Percentiles rank a stretch among this genome's conserved stretches.
Evolutionary conservation across 2,329 filamentous ascomycete species (phyloP).

Genomic region (Allantophomopsis cytisporea): DNA sequence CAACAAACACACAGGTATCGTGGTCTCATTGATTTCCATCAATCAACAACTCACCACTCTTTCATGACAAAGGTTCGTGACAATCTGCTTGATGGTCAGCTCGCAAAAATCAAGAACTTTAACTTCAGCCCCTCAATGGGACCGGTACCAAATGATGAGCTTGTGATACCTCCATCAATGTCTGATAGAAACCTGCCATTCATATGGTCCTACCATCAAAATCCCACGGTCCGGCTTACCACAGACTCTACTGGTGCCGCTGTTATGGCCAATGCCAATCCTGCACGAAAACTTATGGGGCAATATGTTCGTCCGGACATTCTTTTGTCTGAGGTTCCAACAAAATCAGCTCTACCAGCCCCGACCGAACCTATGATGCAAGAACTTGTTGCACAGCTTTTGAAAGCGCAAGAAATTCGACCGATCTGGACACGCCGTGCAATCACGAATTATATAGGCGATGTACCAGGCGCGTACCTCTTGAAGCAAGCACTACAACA

Average conservation of each 20-base stretch:
- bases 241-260: slow-evolving; percentile 18
- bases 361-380: slow-evolving; percentile 38
- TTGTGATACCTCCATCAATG: slow-evolving; percentile 70
- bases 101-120: slow-evolving; percentile 48
- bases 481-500: slow-evolving; percentile 71
- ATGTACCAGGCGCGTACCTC: slow-evolving; percentile 34
- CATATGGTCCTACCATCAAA: slow-evolving; percentile 74
- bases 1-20: slow-evolving; percentile 78
- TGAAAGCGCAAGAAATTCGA: slow-evolving; percentile 53
- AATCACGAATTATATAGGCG: slow-evolving; percentile 57
- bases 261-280: slow-evolving; percentile 14
- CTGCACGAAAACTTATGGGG: slow-evolving; percentile 7
- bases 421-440: slow-evolving; percentile 82
- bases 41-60: slow-evolving; percentile 50
- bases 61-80: slow-evolving; percentile 62
- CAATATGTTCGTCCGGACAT: slow-evolving; percentile 11
- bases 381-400: slow-evolving; percentile 49
- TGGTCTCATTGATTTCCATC: slow-evolving; percentile 76
- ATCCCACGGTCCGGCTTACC: slow-evolving; percentile 44
- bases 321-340: slow-evolving; percentile 6
- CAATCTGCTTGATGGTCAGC: slow-evolving; percentile 56
- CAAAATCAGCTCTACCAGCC: slow-evolving; percentile 3
- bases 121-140: slow-evolving; percentile 50
- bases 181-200: slow-evolving; percentile 63
- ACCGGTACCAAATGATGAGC: slow-evolving; percentile 44